phyloP scores from a whole-genome alignment of 1,284 basidiomycete genomes.

The Apiotrichum domesticum region DNA sequence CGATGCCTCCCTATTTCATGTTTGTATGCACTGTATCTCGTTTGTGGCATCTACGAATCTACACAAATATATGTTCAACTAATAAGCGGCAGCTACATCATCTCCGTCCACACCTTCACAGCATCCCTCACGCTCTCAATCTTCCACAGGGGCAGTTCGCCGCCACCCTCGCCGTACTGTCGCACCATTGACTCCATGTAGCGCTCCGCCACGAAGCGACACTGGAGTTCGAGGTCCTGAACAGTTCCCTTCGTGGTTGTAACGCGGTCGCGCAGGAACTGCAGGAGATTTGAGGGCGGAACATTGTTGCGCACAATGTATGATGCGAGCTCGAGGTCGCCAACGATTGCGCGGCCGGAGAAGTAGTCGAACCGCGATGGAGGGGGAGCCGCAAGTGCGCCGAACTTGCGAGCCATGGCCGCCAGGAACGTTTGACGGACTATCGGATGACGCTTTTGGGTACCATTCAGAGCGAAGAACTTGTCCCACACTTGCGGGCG shows the following conservation, averaged over 20 bases:
- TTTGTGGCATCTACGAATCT: too few relatives aligned
- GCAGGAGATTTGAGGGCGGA: slow-evolving; percentile 23
- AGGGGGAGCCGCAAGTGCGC: not conserved
- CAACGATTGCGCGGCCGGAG: not conserved
- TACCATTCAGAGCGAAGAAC: slow-evolving; percentile 10
- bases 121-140: slow-evolving; percentile 24
- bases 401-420: slow-evolving; percentile 1
- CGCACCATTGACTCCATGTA: slow-evolving; percentile 12
- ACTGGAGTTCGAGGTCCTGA: slow-evolving; percentile 15
- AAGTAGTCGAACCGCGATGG: not conserved
- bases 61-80: too few relatives aligned
- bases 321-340: slow-evolving; percentile 1
- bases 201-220: slow-evolving; percentile 21
- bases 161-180: slow-evolving; percentile 13
- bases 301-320: slow-evolving; percentile 24
- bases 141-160: slow-evolving; percentile 20
- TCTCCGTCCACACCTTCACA: slow-evolving; percentile 19
- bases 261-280: slow-evolving; percentile 14
- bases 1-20: not conserved
- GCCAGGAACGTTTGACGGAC: slow-evolving; percentile 32
- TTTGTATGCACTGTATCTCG: slow-evolving; percentile 14
- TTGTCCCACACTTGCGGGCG: slow-evolving; percentile 22
- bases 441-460: slow-evolving; percentile 27
- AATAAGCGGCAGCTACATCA: too few relatives aligned
- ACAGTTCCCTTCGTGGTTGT: slow-evolving; percentile 1